phyloP scores from a whole-genome alignment of 352 stramenopile genomes.

The Pythium chondricola region DNA sequence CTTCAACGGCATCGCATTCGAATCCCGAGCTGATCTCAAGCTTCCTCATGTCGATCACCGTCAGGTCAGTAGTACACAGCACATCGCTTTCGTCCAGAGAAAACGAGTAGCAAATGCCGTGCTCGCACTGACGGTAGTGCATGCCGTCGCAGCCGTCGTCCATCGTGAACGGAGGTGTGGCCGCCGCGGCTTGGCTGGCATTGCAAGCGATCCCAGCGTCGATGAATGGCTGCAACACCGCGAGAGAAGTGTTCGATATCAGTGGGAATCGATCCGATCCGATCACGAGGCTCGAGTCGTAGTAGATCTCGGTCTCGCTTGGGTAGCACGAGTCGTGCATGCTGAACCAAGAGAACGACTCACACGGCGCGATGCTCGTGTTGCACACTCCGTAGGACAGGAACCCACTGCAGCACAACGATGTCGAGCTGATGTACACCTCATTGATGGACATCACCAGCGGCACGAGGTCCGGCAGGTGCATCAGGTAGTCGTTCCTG shows the following conservation, averaged over 20 bases:
- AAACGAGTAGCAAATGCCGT: slow-evolving; percentile 17
- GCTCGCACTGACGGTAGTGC: slow-evolving; percentile 19
- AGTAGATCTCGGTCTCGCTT: background rate
- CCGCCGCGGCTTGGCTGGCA: background rate
- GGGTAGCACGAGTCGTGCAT: slow-evolving; percentile 4
- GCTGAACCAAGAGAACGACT: background rate
- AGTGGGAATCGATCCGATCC: slow-evolving; percentile 2
- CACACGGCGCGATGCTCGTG: background rate
- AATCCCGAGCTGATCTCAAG: slow-evolving; percentile 1
- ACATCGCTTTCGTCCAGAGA: background rate
- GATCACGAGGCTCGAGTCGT: background rate
- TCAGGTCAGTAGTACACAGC: background rate
- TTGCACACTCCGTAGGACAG: slow-evolving; percentile 6
- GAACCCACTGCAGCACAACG: slow-evolving; percentile 22
- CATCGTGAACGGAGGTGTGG: no score
- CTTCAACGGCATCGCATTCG: slow-evolving; percentile 7
- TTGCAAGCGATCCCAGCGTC: background rate
- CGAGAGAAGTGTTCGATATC: slow-evolving; percentile 1
- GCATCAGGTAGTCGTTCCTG: background rate
- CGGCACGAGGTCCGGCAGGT: slow-evolving; percentile 9
- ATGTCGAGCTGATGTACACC: slow-evolving; percentile 1
- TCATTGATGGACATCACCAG: background rate
- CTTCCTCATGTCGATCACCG: slow-evolving; percentile 7
- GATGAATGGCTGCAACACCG: slow-evolving; percentile 9
- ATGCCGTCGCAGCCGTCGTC: slow-evolving; percentile 11